These are phyloP conservation scores for Saturnispora sanitii DNA, from an alignment of 805 yeast genomes.

Conservation along the genomic window DNA sequence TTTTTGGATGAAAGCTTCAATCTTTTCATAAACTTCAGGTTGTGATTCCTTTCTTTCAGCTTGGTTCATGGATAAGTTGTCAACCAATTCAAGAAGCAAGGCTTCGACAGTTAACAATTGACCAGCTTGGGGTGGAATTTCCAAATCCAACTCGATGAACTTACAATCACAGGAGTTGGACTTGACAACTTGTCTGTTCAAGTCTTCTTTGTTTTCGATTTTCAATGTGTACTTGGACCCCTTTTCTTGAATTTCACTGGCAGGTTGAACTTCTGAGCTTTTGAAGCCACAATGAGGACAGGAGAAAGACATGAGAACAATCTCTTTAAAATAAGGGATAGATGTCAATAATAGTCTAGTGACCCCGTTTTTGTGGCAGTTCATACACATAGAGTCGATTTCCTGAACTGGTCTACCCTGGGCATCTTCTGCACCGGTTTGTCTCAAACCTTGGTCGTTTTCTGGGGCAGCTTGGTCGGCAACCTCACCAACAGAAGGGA, in stretches of 20 bases:
- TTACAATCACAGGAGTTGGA: conserved; percentile 75
- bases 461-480: conserved; percentile 34
- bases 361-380: conserved; percentile 77
- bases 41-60: conserved; percentile 63
- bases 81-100: conserved; percentile 69
- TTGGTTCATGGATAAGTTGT: conserved; percentile 74
- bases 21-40: conserved; percentile 68
- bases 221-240: conserved; percentile 68
- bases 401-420: conserved; percentile 95
- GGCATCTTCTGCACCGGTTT: conserved; percentile 73
- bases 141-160: conserved; percentile 79
- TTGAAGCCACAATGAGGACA: conserved; percentile 92
- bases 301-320: conserved; percentile 87
- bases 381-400: conserved; percentile 91
- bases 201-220: conserved; percentile 60
- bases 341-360: conserved; percentile 78
- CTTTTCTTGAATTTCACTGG: conserved; percentile 80
- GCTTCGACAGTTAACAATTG: conserved; percentile 93
- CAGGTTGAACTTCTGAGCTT: conserved; percentile 94
- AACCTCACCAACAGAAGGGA: conserved; percentile 51
- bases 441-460: conserved; percentile 29
- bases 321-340: conserved; percentile 86
- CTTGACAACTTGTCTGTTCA: conserved; percentile 86
- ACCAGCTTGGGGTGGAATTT: conserved; percentile 92
- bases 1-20: conserved; percentile 55